Evolutionary conservation across 495 filamentous ascomycete genomes (phyloP).

Genomic region (Aspergillus cavernicola): DNA sequence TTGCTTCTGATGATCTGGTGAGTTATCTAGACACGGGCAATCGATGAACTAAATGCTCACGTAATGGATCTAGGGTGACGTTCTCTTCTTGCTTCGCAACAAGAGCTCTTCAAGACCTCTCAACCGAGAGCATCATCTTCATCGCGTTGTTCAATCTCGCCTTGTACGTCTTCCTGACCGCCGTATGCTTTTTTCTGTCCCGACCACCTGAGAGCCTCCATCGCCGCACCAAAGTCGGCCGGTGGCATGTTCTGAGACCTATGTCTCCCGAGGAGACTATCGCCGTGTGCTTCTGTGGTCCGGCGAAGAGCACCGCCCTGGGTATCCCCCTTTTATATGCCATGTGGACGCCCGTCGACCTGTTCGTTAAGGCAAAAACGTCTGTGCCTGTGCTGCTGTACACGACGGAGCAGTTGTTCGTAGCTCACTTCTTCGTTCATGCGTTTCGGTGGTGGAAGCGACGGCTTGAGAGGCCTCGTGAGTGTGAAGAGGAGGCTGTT

Average conservation of each 20-base stretch:
- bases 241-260: slow-evolving; percentile 28
- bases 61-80: slow-evolving; percentile 47
- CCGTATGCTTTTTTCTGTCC: slow-evolving; percentile 44
- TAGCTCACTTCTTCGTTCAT: slow-evolving; percentile 53
- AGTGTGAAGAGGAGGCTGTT: slow-evolving; percentile 18
- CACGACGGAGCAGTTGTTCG: slow-evolving; percentile 53
- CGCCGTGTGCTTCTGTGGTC: slow-evolving; percentile 54
- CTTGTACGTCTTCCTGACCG: slow-evolving; percentile 50
- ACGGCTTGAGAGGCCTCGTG: not conserved
- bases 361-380: slow-evolving; percentile 48
- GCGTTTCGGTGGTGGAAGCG: slow-evolving; percentile 44
- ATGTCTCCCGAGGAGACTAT: slow-evolving; percentile 48
- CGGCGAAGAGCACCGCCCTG: slow-evolving; percentile 53
- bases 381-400: slow-evolving; percentile 53
- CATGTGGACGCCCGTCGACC: slow-evolving; percentile 50
- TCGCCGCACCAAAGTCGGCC: slow-evolving; percentile 15
- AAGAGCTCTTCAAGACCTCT: slow-evolving; percentile 44
- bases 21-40: no score
- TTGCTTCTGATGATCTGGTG: slow-evolving; percentile 51
- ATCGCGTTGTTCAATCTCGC: slow-evolving; percentile 50
- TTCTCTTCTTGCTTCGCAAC: slow-evolving; percentile 55
- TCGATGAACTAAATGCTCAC: no score
- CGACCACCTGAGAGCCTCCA: slow-evolving; percentile 35
- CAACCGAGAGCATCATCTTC: slow-evolving; percentile 46
- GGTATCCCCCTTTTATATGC: slow-evolving; percentile 51